Percentiles rank a stretch among this genome's conserved stretches.
Evolutionary conservation across 2,329 filamentous ascomycete genomes (phyloP).

Genomic region (Aspergillus costaricaensis): DNA sequence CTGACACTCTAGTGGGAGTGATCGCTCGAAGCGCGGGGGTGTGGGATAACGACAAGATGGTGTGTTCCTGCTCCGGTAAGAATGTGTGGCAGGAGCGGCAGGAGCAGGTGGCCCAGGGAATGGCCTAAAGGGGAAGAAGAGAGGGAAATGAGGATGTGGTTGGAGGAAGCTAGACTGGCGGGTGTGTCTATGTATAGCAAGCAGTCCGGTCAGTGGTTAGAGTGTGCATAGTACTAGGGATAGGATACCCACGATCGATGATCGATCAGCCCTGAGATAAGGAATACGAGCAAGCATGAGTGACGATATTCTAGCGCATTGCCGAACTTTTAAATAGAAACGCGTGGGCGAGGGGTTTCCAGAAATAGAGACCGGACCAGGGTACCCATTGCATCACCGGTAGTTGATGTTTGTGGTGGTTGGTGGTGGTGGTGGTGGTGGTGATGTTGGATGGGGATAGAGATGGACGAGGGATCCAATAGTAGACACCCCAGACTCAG

Average conservation of each 20-base stretch:
- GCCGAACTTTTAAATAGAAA: neutral
- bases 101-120: conserved; percentile 85
- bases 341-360: neutral
- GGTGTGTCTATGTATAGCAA: conserved; percentile 11
- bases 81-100: conserved; percentile 96
- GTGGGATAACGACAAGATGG: conserved; percentile 98
- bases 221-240: neutral
- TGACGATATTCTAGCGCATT: neutral
- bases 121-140: conserved; percentile 62
- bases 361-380: neutral
- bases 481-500: conserved; percentile 10
- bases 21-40: conserved; percentile 95
- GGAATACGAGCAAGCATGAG: neutral
- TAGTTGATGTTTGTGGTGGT: too few species aligned
- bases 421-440: too few species aligned
- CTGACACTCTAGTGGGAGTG: conserved; percentile 85
- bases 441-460: neutral
- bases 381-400: neutral
- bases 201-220: neutral
- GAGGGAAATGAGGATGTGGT: neutral
- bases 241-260: neutral
- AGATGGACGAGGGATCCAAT: neutral
- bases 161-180: conserved; percentile 1
- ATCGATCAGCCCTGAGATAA: neutral
- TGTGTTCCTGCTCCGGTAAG: conserved; percentile 97